Evolutionary conservation across 2,329 filamentous ascomycete species (phyloP), one percentile per base, ranked within the genome.

Genomic region (Scorias spongiosa): DNA sequence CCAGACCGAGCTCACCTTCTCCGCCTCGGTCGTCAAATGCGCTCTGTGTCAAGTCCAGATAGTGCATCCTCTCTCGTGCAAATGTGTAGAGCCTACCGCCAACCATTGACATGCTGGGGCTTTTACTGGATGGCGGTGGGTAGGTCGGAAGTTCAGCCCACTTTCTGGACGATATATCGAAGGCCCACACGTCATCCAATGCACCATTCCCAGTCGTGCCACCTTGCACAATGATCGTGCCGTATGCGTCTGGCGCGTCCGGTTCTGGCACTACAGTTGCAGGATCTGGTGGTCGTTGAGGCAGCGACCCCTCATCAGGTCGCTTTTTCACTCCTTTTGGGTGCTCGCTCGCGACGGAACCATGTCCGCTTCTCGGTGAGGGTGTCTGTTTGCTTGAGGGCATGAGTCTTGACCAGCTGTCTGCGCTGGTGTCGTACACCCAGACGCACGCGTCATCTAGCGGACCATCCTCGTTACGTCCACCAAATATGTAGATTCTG

Each of bases 191-290:
- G 48, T 76, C 73, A 8, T 59, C 63, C 8, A 64, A 48, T 1
- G 60, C 50, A 7, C 48, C 56, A 0, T 46, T 42, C 2, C 50
- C 49, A 6, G 57, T 56, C 5, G 53, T 57, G 2, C 74, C 74
- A 17, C 71, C 72, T 39, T 71, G 60, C 0, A 76, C 56, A 40
- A 76, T 62, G 7, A 77, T 55, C 2, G 72, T 70, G 39, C 70
- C 69, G 56, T 70, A 70, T 1, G 61, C 55, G 43, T 62, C 58
- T 2, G 57, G 43, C 5, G 56, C 56, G 2, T 64, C 55, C 2
- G 64, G 64, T 15, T 67, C 64, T 3, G 65, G 65, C 1, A 68
- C 60, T 26, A 57, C 51, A 41, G 59, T 59, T 1, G 61, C 58
- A 3, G 65, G 65, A 46, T 68, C 66, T 2, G 56, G 57, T 10